Percentiles rank a stretch among this genome's conserved stretches.
Evolutionary conservation across 176 grass and related monocot species (phyloP).

Genomic region (Neostapfia colusana): DNA sequence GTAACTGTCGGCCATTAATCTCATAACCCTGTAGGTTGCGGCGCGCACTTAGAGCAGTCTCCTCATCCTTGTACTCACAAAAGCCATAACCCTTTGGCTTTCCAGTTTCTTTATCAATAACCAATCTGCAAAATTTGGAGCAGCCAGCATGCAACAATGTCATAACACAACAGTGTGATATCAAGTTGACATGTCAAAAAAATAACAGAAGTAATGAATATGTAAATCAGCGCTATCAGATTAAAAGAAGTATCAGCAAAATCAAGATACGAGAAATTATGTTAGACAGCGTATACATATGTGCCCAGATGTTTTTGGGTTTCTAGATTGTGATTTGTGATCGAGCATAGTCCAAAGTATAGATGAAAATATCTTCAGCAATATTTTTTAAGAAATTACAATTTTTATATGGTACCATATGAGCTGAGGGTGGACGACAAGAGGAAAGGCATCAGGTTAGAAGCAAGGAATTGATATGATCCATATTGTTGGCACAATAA

Average conservation of each 20-base stretch:
- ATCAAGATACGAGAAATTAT: neutral
- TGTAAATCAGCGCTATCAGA: neutral
- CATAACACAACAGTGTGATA: conserved; percentile 7
- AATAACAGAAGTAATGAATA: neutral
- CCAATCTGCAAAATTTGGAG: conserved; percentile 66
- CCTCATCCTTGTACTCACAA: conserved; percentile 98
- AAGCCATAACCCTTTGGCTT: conserved; percentile 99
- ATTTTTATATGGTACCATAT: no score
- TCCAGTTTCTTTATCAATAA: conserved; percentile 92
- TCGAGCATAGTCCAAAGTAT: neutral
- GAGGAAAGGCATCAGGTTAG: neutral
- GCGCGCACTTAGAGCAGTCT: conserved; percentile 95
- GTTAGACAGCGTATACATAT: neutral
- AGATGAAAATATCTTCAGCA: neutral
- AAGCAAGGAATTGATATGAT: no score
- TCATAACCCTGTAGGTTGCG: conserved; percentile 98
- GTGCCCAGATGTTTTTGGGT: neutral
- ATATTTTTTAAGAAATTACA: neutral
- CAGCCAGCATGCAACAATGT: conserved; percentile 15
- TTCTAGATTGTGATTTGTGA: neutral
- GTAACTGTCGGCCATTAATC: conserved; percentile 91
- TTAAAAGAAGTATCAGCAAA: conserved; percentile 1
- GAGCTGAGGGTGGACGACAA: neutral
- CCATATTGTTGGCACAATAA: neutral
- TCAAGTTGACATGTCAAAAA: neutral